Percentiles rank a stretch among this genome's conserved stretches.
Evolutionary conservation across 108 stramenopile genomes (phyloP).

Genomic region (Cylindrotheca closterium): DNA sequence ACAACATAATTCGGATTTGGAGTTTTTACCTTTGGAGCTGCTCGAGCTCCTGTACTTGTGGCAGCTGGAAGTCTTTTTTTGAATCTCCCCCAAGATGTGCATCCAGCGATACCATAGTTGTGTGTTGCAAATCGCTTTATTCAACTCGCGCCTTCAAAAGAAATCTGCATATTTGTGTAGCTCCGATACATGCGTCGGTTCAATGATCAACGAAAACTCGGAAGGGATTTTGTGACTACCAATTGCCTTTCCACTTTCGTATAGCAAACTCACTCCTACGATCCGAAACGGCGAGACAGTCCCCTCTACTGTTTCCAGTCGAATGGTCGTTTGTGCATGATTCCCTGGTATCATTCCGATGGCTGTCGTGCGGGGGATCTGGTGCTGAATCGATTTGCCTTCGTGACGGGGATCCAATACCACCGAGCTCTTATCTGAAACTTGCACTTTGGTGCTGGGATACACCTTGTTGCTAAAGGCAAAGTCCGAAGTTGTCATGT

Average conservation of each 20-base stretch:
- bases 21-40: too few relatives aligned
- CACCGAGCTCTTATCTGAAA: not conserved
- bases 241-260: conserved; percentile 21
- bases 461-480: conserved; percentile 13
- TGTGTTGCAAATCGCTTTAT: not conserved
- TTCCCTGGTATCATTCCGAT: not conserved
- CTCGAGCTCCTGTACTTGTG: too few relatives aligned
- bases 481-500: conserved; percentile 28
- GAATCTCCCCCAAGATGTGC: too few relatives aligned
- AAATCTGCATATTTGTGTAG: not conserved
- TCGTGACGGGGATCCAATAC: not conserved
- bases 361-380: not conserved
- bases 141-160: not conserved
- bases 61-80: too few relatives aligned
- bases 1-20: too few relatives aligned
- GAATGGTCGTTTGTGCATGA: conserved; percentile 7
- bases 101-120: too few relatives aligned
- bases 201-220: conserved; percentile 13
- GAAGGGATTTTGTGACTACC: conserved; percentile 2
- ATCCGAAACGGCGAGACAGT: conserved; percentile 29
- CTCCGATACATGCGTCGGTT: not conserved
- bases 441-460: conserved; percentile 22
- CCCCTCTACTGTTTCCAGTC: conserved; percentile 22
- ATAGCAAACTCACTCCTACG: conserved; percentile 29
- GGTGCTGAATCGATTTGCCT: not conserved